Evolutionary conservation across 306 rosid genomes (phyloP).

Genomic region (Dalbergia cultrata): DNA sequence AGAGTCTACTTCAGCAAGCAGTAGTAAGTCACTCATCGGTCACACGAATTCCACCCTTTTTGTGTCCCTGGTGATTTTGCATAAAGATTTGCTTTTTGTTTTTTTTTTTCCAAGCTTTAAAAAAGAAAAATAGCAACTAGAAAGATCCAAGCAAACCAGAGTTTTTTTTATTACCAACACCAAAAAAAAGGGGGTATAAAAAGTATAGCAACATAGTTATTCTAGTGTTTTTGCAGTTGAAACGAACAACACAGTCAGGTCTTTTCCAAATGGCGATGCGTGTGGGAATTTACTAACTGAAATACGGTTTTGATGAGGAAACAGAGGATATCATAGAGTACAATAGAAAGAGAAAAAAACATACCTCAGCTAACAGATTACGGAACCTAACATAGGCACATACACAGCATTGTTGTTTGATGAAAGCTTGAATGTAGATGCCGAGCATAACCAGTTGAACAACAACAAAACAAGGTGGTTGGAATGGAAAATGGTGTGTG

Average conservation of each 20-base stretch:
- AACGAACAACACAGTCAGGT: too few relatives aligned
- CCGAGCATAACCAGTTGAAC: background rate
- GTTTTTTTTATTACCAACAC: too few relatives aligned
- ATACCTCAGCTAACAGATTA: constrained; percentile 10
- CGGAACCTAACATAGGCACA: background rate
- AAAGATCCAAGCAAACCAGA: constrained; percentile 27
- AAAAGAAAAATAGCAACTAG: constrained; percentile 9
- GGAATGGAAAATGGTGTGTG: background rate
- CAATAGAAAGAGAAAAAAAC: background rate
- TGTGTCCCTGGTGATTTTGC: background rate
- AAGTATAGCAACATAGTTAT: background rate
- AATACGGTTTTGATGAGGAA: background rate
- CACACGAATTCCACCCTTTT: constrained; percentile 28
- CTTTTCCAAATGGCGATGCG: background rate
- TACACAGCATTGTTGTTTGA: background rate
- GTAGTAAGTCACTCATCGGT: background rate
- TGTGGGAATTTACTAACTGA: background rate
- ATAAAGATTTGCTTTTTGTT: background rate
- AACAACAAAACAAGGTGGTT: background rate
- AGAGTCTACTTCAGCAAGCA: background rate
- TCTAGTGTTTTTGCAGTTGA: background rate
- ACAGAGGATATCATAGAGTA: background rate
- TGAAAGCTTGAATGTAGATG: background rate
- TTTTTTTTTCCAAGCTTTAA: background rate
- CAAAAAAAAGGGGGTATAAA: background rate